Base-by-base conservation (phyloP, 2,329 filamentous ascomycete species). In the Diaporthe nobilis region DNA sequence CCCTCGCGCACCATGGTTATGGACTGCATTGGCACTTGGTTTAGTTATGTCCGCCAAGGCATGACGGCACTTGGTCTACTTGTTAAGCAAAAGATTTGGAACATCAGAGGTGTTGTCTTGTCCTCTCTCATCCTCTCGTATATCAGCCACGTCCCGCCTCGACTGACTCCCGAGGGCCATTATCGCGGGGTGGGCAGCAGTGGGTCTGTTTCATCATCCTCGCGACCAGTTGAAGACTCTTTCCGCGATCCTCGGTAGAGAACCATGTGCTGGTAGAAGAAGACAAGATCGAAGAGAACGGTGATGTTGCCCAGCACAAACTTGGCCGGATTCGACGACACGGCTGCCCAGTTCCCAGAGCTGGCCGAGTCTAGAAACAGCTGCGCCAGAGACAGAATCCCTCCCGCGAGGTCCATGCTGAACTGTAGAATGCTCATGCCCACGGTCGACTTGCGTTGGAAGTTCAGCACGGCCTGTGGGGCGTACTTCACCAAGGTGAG, bases 401-500 rank as follows among this genome's bases (percentile, higher is more conserved):
- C 70, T 51, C 70, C 61, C 6, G 53, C 22, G 37, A 70, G 39
- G 31, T 70, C 73, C 17, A 53, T 13, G 4, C 42, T 53, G 34
- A 74, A 74, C 34, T 44, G 65, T 2, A 47, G 17, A 8, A 71
- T 61, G 17, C 51, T 71, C 39, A 74, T 53, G 9, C 73, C 73
- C 34, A 28, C 37, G 8, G 65, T 74, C 3, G 73, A 74, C 51
- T 71, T 68, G 51, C 73, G 73, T 13, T 42, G 39, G n/a, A 60
- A 53, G 42, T 74, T 74, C 42, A 71, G 73, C 53, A 53, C 70
- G 2, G 55, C 28, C 31, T 74, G 73, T 20, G 73, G 73, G 4
- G 73, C 63, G 63, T 74, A 74, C 37, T 74, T 74, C 39, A 74
- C 51, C n/a, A 74, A 12, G 25, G 73, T 74, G 13, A 74, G 73